A percentile compares a stretch with the other conserved stretches of the same genome.
These are phyloP conservation scores for Tolypocladium capitatum DNA, from an alignment of 2,329 filamentous ascomycete species.

Conservation along the genomic window DNA sequence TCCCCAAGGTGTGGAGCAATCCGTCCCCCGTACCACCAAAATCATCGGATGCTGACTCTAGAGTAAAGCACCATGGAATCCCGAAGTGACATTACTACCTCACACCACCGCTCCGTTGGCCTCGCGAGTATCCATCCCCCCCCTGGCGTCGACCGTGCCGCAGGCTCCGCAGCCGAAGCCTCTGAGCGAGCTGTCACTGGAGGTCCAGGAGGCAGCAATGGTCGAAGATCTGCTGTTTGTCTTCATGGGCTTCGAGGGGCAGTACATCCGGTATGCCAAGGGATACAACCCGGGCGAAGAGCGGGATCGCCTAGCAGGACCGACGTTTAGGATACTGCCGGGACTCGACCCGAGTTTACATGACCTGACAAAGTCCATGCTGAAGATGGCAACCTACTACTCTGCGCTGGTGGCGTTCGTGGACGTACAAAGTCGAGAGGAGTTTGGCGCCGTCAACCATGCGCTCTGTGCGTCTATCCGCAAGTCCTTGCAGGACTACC, in stretches of 20 bases:
- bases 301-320: conserved; percentile 74
- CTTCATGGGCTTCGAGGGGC: conserved; percentile 97
- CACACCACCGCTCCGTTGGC: conserved; percentile 62
- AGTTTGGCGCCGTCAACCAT: conserved; percentile 91
- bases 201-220: conserved; percentile 74
- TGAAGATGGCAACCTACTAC: conserved; percentile 91
- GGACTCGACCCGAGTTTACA: conserved; percentile 85
- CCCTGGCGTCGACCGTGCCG: conserved; percentile 63
- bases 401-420: conserved; percentile 84
- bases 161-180: conserved; percentile 57
- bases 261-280: conserved; percentile 80
- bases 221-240: conserved; percentile 87
- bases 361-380: conserved; percentile 76
- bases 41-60: background rate
- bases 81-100: conserved; percentile 59
- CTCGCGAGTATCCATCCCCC: conserved; percentile 47
- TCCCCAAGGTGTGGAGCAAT: conserved; percentile 29
- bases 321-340: conserved; percentile 62
- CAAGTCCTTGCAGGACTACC: conserved; percentile 82
- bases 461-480: conserved; percentile 91
- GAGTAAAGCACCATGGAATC: conserved; percentile 52
- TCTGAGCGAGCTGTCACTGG: conserved; percentile 58
- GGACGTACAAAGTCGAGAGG: conserved; percentile 82
- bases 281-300: conserved; percentile 74
- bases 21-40: background rate